phyloP scores from a whole-genome alignment of 2,329 filamentous ascomycete genomes.

The Chaetomium sp. region DNA sequence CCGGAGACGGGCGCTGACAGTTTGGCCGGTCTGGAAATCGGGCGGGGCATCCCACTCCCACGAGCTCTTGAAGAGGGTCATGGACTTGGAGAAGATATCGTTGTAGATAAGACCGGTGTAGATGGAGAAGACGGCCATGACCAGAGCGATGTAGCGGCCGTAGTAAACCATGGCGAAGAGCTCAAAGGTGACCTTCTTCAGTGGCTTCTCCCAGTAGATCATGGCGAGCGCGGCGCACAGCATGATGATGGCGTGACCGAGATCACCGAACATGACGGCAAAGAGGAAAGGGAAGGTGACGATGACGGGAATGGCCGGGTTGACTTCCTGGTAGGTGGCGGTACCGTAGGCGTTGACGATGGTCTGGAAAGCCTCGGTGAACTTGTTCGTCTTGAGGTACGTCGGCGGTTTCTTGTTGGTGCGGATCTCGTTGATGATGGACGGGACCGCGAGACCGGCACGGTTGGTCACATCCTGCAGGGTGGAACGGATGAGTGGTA shows the following conservation, averaged over 20 bases:
- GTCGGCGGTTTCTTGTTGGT: slow-evolving; percentile 97
- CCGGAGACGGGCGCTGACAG: slow-evolving; percentile 62
- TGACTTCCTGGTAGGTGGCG: slow-evolving; percentile 94
- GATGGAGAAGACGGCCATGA: slow-evolving; percentile 96
- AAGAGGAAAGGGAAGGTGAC: slow-evolving; percentile 99
- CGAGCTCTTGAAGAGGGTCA: slow-evolving; percentile 81
- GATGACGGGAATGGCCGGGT: slow-evolving; percentile 89
- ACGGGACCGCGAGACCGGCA: slow-evolving; percentile 92
- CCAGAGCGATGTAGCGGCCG: slow-evolving; percentile 93
- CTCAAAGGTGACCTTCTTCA: slow-evolving; percentile 90
- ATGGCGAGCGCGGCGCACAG: slow-evolving; percentile 74
- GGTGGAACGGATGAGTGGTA: slow-evolving; percentile 83
- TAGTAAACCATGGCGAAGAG: slow-evolving; percentile 98
- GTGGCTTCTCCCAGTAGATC: slow-evolving; percentile 92
- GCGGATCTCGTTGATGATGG: slow-evolving; percentile 95
- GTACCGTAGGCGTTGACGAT: slow-evolving; percentile 99
- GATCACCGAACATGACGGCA: slow-evolving; percentile 99
- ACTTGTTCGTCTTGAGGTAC: slow-evolving; percentile 97
- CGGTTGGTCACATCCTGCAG: slow-evolving; percentile 95
- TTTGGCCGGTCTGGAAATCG: slow-evolving; percentile 57
- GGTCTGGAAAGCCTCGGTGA: slow-evolving; percentile 95
- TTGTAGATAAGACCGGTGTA: slow-evolving; percentile 98
- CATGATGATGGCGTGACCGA: slow-evolving; percentile 91
- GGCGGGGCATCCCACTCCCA: slow-evolving; percentile 73
- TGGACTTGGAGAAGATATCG: slow-evolving; percentile 89